Conservation (phyloP, 1,284 basidiomycete species). For the Ustilago loliicola region DNA sequence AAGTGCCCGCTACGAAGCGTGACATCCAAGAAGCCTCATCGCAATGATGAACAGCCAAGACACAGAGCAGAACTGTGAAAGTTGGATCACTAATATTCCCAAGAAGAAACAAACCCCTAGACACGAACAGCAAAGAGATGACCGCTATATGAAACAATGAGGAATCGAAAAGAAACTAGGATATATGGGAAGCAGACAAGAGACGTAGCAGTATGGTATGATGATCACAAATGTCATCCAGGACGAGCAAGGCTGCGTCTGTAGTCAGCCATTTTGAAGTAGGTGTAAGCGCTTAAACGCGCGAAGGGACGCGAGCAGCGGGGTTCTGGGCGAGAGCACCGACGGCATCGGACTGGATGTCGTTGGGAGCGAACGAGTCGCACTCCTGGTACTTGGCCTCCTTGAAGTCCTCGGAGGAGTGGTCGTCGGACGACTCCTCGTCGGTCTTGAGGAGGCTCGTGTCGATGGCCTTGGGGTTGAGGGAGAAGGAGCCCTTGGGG, state of each 20-base stretch:
- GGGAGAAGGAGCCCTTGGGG: slow-evolving; percentile 67
- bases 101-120: slow-evolving; percentile 7
- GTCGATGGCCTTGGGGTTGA: slow-evolving; percentile 70
- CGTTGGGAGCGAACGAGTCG: slow-evolving; percentile 46
- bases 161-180: slow-evolving; percentile 3
- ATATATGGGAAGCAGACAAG: not conserved
- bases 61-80: not conserved
- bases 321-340: slow-evolving; percentile 52
- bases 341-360: slow-evolving; percentile 45
- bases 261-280: not conserved
- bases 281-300: not conserved
- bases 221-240: not conserved
- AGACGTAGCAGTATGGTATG: not conserved
- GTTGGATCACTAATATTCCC: slow-evolving; percentile 4
- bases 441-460: slow-evolving; percentile 39
- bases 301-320: slow-evolving; percentile 40
- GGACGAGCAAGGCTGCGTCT: not conserved
- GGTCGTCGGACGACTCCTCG: slow-evolving; percentile 50
- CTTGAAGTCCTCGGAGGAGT: slow-evolving; percentile 35
- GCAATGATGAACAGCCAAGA: not conserved
- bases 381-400: slow-evolving; percentile 50
- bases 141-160: slow-evolving; percentile 5
- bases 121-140: slow-evolving; percentile 1
- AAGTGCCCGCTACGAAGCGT: not conserved
- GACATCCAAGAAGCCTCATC: not conserved